Base-by-base conservation (phyloP, 2,329 filamentous ascomycete species). In the Phialophora macrospora region DNA sequence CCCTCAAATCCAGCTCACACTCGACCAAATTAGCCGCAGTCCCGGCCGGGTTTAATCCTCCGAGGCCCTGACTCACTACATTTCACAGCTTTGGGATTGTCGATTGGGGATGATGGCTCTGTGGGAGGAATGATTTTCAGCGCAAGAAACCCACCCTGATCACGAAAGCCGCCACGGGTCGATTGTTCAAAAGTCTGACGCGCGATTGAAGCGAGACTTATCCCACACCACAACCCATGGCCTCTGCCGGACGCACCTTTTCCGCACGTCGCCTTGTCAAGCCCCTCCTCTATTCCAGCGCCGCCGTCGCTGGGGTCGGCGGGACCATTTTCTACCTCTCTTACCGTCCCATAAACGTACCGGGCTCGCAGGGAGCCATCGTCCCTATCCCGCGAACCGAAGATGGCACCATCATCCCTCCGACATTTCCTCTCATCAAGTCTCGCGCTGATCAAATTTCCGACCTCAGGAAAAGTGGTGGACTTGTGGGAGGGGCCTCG, bases 321-420 rank as follows among this genome's bases (percentile, higher is more conserved):
- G 83, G 83, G 63, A 80, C 67, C 49, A 34, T 82, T 52, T 81
- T 89, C 65, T 89, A 89, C 77, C 79, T 86, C 68, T 81, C 84
- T 71, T 87, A 88, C 74, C 83, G 87, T 56, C 87, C 87, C 28
- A 84, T 86, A 72, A 85, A 88, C 72, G 87, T 89, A 38, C 87
- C 87, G 26, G 87, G 87, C 64, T 82, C 83, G 54, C 85, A 88
- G 72, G 84, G 84, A 38, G 85, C 87, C 2, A 80, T 82, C 17
- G 87, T 88, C 28, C 86, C 87, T 32, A 85, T 87, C n/a, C 87
- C 86, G 0, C 85, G 84, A 20, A 83, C 82, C 69, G 83, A 86
- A 70, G 83, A 82, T 63, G 87, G 87, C 54, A 80, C 85, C 66
- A 84, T 88, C 71, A 75, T 81, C 4, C 80, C 80, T 9, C 83